Evolutionary conservation across 257 asterid species (phyloP).

Genomic region (Solanum ossicruentum): DNA sequence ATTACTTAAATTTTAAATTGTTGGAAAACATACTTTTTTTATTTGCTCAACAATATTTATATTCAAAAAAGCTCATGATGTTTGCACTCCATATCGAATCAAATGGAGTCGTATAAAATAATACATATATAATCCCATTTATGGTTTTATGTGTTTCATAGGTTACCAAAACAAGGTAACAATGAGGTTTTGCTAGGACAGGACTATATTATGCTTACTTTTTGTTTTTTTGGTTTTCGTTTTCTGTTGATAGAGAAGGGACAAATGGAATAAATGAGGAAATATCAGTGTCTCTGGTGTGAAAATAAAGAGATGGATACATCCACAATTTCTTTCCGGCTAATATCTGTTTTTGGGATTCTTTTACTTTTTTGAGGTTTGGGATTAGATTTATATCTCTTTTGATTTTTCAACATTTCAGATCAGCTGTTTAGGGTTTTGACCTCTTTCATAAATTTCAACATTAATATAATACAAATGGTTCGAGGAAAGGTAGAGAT

Average conservation of each 20-base stretch:
- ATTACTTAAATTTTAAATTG: no score
- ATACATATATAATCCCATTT: neutral
- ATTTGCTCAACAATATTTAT: no score
- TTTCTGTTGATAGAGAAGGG: neutral
- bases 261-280: neutral
- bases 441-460: neutral
- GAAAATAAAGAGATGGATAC: neutral
- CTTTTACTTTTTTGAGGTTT: neutral
- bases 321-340: neutral
- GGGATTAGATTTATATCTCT: neutral
- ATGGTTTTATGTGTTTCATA: neutral
- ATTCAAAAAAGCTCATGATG: no score
- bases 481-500: conserved; percentile 1
- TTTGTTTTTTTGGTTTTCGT: neutral
- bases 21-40: no score
- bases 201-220: neutral
- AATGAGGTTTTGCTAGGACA: neutral
- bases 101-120: neutral
- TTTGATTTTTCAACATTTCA: no score
- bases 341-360: neutral
- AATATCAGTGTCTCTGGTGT: neutral
- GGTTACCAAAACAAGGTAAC: neutral
- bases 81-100: no score
- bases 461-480: neutral
- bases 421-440: neutral